Conservation (phyloP, 306 rosid species). For the Hippophae tibetana region DNA sequence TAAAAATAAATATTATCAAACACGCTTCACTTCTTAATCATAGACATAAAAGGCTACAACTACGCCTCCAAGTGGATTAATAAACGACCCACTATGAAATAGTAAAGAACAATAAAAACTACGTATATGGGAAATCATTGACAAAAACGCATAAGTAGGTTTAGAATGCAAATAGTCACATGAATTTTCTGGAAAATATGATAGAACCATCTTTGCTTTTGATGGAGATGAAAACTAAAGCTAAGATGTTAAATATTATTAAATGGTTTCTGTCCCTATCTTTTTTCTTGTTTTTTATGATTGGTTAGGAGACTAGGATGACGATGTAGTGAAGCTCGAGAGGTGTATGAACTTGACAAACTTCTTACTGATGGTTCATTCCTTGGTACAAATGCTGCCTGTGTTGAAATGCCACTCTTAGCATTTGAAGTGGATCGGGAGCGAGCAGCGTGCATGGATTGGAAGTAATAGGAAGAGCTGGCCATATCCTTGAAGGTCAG, state of each 20-base stretch:
- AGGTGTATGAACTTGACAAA: slow-evolving; percentile 49
- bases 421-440: slow-evolving; percentile 49
- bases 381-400: slow-evolving; percentile 40
- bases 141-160: too few species aligned
- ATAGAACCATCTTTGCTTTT: background rate
- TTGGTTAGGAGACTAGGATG: slow-evolving; percentile 41
- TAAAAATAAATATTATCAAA: too few species aligned
- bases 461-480: slow-evolving; percentile 60
- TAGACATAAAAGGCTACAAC: too few species aligned
- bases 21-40: too few species aligned
- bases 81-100: too few species aligned
- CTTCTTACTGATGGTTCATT: slow-evolving; percentile 70
- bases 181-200: background rate
- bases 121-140: too few species aligned
- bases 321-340: slow-evolving; percentile 55
- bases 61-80: too few species aligned
- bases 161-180: too few species aligned
- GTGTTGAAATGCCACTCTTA: slow-evolving; percentile 49
- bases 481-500: slow-evolving; percentile 90
- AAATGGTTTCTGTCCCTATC: slow-evolving; percentile 3
- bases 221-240: slow-evolving; percentile 1
- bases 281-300: slow-evolving; percentile 24
- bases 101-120: too few species aligned
- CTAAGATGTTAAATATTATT: background rate
- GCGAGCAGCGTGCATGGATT: slow-evolving; percentile 55